phyloP scores from a whole-genome alignment of 257 asterid genomes.

The Catharanthus roseus region DNA sequence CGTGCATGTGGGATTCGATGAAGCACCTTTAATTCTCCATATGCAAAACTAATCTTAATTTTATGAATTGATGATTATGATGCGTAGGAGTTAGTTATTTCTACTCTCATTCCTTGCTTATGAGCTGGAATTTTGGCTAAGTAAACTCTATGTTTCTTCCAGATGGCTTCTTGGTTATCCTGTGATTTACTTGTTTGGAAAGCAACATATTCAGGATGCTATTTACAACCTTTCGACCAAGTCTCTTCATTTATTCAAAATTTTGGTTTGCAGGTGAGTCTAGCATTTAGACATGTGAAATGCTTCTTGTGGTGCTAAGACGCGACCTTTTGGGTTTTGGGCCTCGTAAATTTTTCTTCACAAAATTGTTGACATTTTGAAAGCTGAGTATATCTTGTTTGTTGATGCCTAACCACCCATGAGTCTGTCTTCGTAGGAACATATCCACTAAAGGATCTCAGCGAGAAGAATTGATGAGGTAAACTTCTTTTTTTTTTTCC shows the following conservation, averaged over 20 bases:
- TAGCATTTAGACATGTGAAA: neutral
- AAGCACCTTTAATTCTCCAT: neutral
- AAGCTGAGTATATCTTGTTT: neutral
- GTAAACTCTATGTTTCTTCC: constrained; percentile 7
- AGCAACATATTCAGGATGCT: constrained; percentile 59
- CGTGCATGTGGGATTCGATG: neutral
- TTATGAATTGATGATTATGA: too few relatives aligned
- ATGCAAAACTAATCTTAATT: neutral
- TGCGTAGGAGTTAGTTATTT: neutral
- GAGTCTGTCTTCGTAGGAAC: constrained; percentile 28
- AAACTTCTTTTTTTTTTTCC: constrained; percentile 10
- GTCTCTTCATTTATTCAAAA: constrained; percentile 62
- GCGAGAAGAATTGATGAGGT: constrained; percentile 69
- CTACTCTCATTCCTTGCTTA: neutral
- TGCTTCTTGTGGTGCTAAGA: neutral
- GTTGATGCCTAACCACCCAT: neutral
- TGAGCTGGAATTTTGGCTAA: neutral
- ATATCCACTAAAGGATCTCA: constrained; percentile 35
- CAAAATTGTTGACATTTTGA: neutral
- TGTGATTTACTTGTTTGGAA: constrained; percentile 57
- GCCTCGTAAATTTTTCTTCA: neutral
- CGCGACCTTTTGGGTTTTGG: neutral
- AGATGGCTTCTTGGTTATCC: constrained; percentile 96
- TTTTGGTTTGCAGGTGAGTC: constrained; percentile 53
- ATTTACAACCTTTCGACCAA: constrained; percentile 65